A percentile compares a stretch with the other conserved stretches of the same genome.
phyloP scores from a whole-genome alignment of 2,329 filamentous ascomycete species.

The Fusarium guadeloupense region DNA sequence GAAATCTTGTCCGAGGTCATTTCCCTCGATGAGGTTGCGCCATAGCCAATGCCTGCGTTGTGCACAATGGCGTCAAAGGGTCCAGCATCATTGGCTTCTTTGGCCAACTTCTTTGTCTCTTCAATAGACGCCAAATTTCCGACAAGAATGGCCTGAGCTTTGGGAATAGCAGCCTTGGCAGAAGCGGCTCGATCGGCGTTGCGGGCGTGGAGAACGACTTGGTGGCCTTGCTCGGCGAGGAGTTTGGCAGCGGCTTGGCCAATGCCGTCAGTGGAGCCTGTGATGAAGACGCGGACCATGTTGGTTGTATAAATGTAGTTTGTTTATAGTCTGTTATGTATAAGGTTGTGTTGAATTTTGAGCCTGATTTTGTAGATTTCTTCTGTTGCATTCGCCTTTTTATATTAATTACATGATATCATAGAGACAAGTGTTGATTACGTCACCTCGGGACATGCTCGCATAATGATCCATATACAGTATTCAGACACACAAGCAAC shows the following conservation, averaged over 20 bases:
- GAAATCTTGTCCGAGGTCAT: conserved; percentile 26
- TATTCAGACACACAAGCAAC: too few relatives aligned
- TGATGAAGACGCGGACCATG: conserved; percentile 37
- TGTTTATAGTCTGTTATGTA: too few relatives aligned
- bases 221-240: conserved; percentile 31
- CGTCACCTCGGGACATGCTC: too few relatives aligned
- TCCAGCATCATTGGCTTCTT: conserved; percentile 24
- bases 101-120: conserved; percentile 29
- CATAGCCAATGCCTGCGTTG: conserved; percentile 36
- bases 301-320: background rate
- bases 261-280: conserved; percentile 35
- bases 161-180: conserved; percentile 20
- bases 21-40: conserved; percentile 10
- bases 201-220: conserved; percentile 30
- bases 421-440: conserved; percentile 1
- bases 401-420: conserved; percentile 9
- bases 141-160: conserved; percentile 19
- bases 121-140: conserved; percentile 27
- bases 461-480: too few relatives aligned
- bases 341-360: too few relatives aligned
- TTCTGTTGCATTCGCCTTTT: background rate
- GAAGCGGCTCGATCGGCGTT: conserved; percentile 31
- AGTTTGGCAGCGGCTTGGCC: conserved; percentile 31
- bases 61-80: conserved; percentile 32
- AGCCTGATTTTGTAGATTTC: too few relatives aligned